phyloP scores from a whole-genome alignment of 129 eudicot species.

The Chrysanthemum makinoi region DNA sequence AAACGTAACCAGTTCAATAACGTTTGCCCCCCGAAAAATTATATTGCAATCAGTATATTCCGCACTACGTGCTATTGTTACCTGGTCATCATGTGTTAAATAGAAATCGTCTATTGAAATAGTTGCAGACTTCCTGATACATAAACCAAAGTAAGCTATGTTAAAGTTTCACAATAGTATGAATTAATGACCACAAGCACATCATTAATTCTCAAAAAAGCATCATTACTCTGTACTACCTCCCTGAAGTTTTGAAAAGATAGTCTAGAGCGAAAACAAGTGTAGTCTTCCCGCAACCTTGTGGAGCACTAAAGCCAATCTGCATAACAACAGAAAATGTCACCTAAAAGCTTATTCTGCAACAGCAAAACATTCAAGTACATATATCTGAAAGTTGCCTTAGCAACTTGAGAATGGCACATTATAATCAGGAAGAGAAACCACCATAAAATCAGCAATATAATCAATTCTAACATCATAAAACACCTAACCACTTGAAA shows the following conservation, averaged over 20 bases:
- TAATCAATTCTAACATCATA: not conserved
- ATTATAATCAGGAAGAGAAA: not conserved
- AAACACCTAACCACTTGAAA: not conserved
- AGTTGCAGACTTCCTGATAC: conserved; percentile 82
- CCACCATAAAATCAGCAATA: not conserved
- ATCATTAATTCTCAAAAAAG: conserved; percentile 20
- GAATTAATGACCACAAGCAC: conserved; percentile 6
- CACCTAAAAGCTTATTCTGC: conserved; percentile 19
- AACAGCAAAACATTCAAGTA: not conserved
- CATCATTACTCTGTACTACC: conserved; percentile 55
- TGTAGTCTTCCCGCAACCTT: conserved; percentile 98
- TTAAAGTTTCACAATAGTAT: conserved; percentile 10
- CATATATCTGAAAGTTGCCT: not conserved
- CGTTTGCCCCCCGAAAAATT: not conserved
- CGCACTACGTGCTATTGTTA: conserved; percentile 20
- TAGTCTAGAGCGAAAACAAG: conserved; percentile 86
- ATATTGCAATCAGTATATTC: not conserved
- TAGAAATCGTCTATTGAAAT: conserved; percentile 94
- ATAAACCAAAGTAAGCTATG: conserved; percentile 27
- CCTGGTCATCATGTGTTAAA: conserved; percentile 89
- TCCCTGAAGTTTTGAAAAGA: conserved; percentile 68
- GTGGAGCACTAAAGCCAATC: conserved; percentile 99
- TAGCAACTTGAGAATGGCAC: not conserved
- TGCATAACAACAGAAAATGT: conserved; percentile 37
- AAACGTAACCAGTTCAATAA: not conserved